Evolutionary conservation across 2,329 filamentous ascomycete genomes (phyloP).

Genomic region (Phaeosphaeria sp.): DNA sequence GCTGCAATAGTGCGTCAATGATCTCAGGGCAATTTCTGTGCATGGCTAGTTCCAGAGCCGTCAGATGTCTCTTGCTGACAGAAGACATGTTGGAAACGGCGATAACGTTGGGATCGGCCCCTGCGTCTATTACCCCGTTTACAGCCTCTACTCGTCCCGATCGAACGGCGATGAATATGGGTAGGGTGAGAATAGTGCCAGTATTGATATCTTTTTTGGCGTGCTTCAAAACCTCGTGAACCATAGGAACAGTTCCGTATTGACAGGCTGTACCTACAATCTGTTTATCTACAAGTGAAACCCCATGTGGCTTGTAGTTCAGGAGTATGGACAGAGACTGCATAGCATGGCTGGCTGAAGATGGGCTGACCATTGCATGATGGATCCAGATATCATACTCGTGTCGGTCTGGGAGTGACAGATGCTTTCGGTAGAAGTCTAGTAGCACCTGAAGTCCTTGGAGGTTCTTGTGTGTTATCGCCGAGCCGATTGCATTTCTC

Average conservation of each 20-base stretch:
- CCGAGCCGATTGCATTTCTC: not conserved
- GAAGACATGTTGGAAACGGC: not conserved
- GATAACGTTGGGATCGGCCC: not conserved
- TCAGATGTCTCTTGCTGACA: not conserved
- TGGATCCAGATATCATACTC: not conserved
- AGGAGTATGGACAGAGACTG: not conserved
- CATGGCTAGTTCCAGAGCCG: not conserved
- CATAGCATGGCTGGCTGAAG: too few species aligned
- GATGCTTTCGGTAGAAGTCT: conserved; percentile 1
- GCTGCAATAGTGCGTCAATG: not conserved
- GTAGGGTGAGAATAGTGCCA: conserved; percentile 1
- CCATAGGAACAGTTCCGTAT: not conserved
- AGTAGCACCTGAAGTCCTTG: not conserved
- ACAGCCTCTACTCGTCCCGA: not conserved
- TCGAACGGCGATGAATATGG: conserved; percentile 4
- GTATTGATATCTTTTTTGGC: not conserved
- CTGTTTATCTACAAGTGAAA: not conserved
- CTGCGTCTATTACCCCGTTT: not conserved
- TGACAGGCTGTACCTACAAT: not conserved
- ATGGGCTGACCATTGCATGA: not conserved
- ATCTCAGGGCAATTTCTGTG: not conserved
- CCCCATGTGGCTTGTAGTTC: not conserved
- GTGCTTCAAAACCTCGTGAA: not conserved
- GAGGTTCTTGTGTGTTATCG: too few species aligned
- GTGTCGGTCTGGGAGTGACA: not conserved